Evolutionary conservation across 2,329 filamentous ascomycete genomes (phyloP), one percentile per base, ranked within the genome.

Genomic region (Sporothrix pseudoabietina): DNA sequence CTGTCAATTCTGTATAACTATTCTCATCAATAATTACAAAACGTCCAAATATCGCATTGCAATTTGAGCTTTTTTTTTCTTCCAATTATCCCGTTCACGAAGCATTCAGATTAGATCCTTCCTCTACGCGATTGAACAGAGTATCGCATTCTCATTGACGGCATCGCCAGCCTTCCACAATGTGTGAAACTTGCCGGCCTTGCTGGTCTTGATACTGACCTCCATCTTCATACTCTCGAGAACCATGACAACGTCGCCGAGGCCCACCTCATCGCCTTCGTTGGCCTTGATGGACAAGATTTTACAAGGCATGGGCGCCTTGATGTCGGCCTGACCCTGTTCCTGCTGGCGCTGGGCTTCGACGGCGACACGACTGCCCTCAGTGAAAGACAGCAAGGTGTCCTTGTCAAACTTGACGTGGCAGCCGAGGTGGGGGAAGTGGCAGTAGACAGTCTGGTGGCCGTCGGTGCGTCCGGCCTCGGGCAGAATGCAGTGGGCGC

Each of bases 181-280:
- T 3, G 41, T 52, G 39, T 73, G 44, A 26, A 71, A 73, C 44
- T 8, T 47, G 16, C 72, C 72, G 4, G 55, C 57, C 57, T 65
- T 70, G 6, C 57, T 39, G 3, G 72, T 39, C 7, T 66, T 44
- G 75, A 77, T 66, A 10, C 73, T 74, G 6, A 78, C 72, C 61
- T 79, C 77, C 78, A 78, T 79, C 69, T 79, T 78, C 77, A 79
- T 79, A 44, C 78, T 78, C 54, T 78, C 78, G 30, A 79, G 75
- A 0, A 78, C 74, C 73, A 78, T 76, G 1, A 79, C 74, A 4
- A 74, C 54, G 14, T 74, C 69, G n/a, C 72, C 61, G 5, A 22
- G 10, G 9, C n/a, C 44, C 2, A 69, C 69, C 35, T 59, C 35
- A 16, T 71, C 69, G 22, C 69, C 69, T 1, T 71, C 44, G 22